Base-by-base conservation (phyloP, 129 eudicot genomes). In the Pulicaria dysenterica region DNA sequence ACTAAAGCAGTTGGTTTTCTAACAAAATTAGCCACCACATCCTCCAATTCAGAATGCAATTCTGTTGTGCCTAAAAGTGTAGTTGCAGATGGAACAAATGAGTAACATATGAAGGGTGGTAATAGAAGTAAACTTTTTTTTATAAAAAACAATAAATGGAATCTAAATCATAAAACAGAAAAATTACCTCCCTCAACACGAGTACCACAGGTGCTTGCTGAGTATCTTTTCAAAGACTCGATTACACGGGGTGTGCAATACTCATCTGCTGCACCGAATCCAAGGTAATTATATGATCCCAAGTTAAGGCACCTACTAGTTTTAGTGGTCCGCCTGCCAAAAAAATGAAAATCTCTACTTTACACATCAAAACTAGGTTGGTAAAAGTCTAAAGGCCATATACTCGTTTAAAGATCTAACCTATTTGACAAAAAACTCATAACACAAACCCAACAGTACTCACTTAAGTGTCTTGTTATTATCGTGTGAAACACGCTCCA, bases 181-280 rank as follows among this genome's bases (percentile, higher is more conserved):
- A 67, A 67, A 31, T 15, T 42, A 92, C 96, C 97, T 92, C 98
- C 96, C 57, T 92, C 98, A 75, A 80, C 85, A 79, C 98, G 96
- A 77, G 89, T 13, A 80, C 96, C 86, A 45, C 97, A 92, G 10
- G 96, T 89, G 82, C 94, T 88, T 14, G 96, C 81, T 37, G 83
- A 83, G 80, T 83, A 89, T 69, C 70, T 86, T 82, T 89, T 92
- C 83, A 89, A 58, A 10, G 96, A 60, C 80, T 86, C 91, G 65
- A 92, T 80, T 17, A 83, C 97, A 68, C 86, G 96, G 38, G 96
- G 98, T 0, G 96, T 92, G 80, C 97, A 92, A 47, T 91, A 91
- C 68, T 92, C 96, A 86, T 92, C 97, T 53, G 97, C 83, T 24
- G 96, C 96, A 75, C 96, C 98, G 83, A 92, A 92, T 7, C 98